Evolutionary conservation across 768 basidiomycete species (phyloP), one percentile per base, ranked within the genome.

Genomic region (Albatrellus ellisii): DNA sequence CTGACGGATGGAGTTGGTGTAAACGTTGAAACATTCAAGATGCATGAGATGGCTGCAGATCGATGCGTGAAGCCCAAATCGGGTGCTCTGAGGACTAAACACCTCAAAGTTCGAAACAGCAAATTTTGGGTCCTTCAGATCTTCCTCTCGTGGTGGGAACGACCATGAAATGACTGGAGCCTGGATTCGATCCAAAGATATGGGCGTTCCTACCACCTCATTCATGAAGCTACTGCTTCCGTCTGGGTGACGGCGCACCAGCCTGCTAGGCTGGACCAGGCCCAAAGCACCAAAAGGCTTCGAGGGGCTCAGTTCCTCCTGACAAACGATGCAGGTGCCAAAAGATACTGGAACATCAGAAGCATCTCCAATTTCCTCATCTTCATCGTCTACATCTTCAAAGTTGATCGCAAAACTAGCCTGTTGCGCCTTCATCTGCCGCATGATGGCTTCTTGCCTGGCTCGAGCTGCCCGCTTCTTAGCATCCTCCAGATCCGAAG

Each of bases 31-130:
- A 61, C 95, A 98, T 31, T 83, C 77, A 47, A 92, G 62, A 61
- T 99, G 95, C 91, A 99, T 98, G 70, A 92, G 77, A 56, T 98
- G 95, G 25, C 81, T 89, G 59, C 94, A 98, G 28, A 89, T 79
- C 1, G 91, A 90, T 8, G 80, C 64, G 54, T 91, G 71, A 10
- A 97, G 65, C 2, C 91, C 91, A 56, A 94, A 94, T 21, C 80
- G 78, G 2, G 82, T 83, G 46, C 75, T 75, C 28, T 71, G 68
- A 0, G 72, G 50, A 0, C 83, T 76, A 57, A 85, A 86, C 0
- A 78, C 82, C 50, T 86, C 81, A 50, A 87, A 85, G 49, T 72
- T 75, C 2, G 64, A 57, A 12, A 59, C 48, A 3, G 43, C 51
- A 1, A 62, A 54, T 51, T 66, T 71, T 14, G 66, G 58, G 36